A percentile compares a stretch with the other conserved stretches of the same genome.
Conservation (phyloP, 495 filamentous ascomycete genomes). For the Penicillium bialowiezense region DNA sequence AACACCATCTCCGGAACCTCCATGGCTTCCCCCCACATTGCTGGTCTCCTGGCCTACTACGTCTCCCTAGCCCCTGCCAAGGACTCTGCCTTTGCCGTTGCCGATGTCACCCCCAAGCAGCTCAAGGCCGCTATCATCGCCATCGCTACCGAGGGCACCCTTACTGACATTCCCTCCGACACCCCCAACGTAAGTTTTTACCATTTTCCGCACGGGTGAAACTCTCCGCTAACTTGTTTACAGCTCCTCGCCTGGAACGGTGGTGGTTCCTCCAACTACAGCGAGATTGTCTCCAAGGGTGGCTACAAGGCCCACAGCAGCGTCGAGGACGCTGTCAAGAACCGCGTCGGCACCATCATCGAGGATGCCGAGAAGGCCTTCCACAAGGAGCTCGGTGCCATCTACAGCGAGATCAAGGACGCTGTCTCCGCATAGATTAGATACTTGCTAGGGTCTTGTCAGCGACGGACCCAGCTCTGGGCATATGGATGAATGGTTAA, state of each 20-base stretch:
- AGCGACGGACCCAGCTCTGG: constrained; percentile 19
- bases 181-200: constrained; percentile 69
- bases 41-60: constrained; percentile 94
- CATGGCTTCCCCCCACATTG: constrained; percentile 98
- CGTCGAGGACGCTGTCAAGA: constrained; percentile 17
- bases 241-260: constrained; percentile 97
- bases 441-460: constrained; percentile 15
- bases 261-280: constrained; percentile 88
- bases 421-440: constrained; percentile 38
- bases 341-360: constrained; percentile 30
- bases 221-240: constrained; percentile 37
- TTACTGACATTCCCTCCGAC: constrained; percentile 79
- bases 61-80: constrained; percentile 88
- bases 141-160: constrained; percentile 76
- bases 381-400: constrained; percentile 39
- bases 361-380: constrained; percentile 37
- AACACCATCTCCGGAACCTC: constrained; percentile 99
- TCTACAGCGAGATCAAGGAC: constrained; percentile 48
- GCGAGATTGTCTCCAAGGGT: constrained; percentile 72
- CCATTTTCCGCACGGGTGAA: not conserved
- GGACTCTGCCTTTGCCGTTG: constrained; percentile 87
- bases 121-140: constrained; percentile 84
- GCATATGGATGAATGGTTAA: constrained; percentile 33
- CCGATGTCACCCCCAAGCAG: constrained; percentile 86
- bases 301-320: constrained; percentile 35